Conservation (phyloP, 2,329 filamentous ascomycete genomes). For the Fonsecaea multimorphosa region DNA sequence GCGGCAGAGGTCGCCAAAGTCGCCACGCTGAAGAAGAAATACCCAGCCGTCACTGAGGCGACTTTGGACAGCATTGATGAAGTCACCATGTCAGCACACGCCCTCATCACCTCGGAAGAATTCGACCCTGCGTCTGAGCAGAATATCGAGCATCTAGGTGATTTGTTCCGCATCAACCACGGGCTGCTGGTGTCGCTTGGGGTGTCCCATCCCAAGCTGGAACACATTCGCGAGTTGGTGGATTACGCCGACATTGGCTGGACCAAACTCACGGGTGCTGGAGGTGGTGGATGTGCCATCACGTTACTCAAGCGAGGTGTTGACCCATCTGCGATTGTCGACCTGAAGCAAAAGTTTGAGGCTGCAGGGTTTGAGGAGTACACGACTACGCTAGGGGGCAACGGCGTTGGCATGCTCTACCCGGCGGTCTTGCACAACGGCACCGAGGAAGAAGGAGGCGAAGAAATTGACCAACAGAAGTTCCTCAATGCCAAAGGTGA, state of each 20-base stretch:
- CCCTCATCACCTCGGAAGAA: conserved; percentile 62
- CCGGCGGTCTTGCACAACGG: conserved; percentile 89
- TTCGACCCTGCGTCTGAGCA: conserved; percentile 71
- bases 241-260: conserved; percentile 90
- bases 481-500: conserved; percentile 84
- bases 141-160: conserved; percentile 75
- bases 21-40: conserved; percentile 68
- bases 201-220: conserved; percentile 91
- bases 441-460: conserved; percentile 78
- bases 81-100: conserved; percentile 62
- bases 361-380: conserved; percentile 82
- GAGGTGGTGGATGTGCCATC: conserved; percentile 94
- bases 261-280: conserved; percentile 96
- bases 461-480: conserved; percentile 90
- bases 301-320: conserved; percentile 78
- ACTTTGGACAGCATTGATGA: conserved; percentile 85
- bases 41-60: conserved; percentile 77
- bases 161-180: conserved; percentile 92
- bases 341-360: conserved; percentile 69
- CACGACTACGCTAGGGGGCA: conserved; percentile 86
- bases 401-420: conserved; percentile 93
- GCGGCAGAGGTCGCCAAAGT: conserved; percentile 87
- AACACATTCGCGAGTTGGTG: conserved; percentile 87
- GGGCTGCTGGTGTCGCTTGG: conserved; percentile 88
- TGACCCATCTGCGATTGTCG: conserved; percentile 61